phyloP scores from a whole-genome alignment of 352 stramenopile species.

The Blastocystis sp. region DNA sequence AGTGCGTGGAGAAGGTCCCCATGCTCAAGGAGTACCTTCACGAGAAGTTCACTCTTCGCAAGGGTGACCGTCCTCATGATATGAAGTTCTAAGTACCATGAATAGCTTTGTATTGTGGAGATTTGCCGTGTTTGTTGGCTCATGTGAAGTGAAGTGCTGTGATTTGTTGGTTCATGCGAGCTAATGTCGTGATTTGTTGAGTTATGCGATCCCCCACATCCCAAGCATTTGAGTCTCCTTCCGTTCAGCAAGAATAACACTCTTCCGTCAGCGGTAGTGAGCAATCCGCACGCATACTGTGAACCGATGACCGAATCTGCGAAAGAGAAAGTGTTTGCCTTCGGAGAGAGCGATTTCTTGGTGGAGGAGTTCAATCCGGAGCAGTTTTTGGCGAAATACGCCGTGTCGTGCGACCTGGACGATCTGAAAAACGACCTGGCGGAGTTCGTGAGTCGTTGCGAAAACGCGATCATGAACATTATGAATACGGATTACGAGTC shows the following conservation, averaged over 20 bases:
- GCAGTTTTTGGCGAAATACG: conserved; percentile 59
- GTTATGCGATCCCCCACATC: too few species aligned
- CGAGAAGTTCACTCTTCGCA: conserved; percentile 95
- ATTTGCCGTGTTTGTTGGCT: background rate
- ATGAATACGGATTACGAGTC: conserved; percentile 72
- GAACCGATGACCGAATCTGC: conserved; percentile 11
- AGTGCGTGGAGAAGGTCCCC: conserved; percentile 82
- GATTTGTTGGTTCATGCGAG: conserved; percentile 18
- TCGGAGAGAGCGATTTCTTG: conserved; percentile 71
- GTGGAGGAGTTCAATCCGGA: conserved; percentile 70
- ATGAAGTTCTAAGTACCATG: conserved; percentile 94
- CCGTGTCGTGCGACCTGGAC: conserved; percentile 32
- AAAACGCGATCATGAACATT: conserved; percentile 65
- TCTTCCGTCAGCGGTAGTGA: background rate
- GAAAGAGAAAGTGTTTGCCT: conserved; percentile 56
- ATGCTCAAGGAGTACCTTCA: conserved; percentile 98
- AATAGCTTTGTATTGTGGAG: conserved; percentile 48
- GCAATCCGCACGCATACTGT: background rate
- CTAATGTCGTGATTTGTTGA: too few species aligned
- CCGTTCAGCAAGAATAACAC: background rate
- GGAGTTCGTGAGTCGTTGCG: conserved; percentile 43
- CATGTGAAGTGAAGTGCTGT: background rate
- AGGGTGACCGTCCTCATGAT: conserved; percentile 94
- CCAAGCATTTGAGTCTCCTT: too few species aligned
- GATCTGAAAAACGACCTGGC: conserved; percentile 39